phyloP scores from a whole-genome alignment of 352 stramenopile genomes.

The Phytophthora crassamura region DNA sequence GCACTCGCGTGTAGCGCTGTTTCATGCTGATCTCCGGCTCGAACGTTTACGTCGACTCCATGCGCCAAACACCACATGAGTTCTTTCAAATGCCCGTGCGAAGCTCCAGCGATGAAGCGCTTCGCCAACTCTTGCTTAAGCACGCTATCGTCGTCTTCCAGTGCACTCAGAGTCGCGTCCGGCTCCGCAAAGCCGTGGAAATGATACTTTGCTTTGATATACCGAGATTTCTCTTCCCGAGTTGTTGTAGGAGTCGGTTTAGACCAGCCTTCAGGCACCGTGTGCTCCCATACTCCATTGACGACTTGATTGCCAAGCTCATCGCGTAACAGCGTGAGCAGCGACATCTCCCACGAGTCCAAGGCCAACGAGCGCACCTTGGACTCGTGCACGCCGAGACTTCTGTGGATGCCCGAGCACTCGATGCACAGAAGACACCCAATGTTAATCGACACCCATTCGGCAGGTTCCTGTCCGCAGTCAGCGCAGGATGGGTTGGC shows the following conservation, averaged over 20 bases:
- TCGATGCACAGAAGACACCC: constrained; percentile 97
- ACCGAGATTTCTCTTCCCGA: constrained; percentile 82
- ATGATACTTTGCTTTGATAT: constrained; percentile 89
- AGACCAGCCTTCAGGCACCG: constrained; percentile 56
- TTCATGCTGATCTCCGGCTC: constrained; percentile 49
- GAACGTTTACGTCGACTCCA: constrained; percentile 77
- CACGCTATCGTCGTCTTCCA: constrained; percentile 35
- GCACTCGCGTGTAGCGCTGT: constrained; percentile 71
- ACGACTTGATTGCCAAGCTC: constrained; percentile 75
- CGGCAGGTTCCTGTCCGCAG: constrained; percentile 78
- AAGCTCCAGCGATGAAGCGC: constrained; percentile 56
- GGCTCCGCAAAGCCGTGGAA: constrained; percentile 72
- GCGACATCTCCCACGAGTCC: constrained; percentile 89
- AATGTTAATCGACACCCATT: constrained; percentile 98
- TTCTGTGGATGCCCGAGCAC: constrained; percentile 97
- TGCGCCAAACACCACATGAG: constrained; percentile 86
- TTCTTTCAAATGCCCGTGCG: constrained; percentile 48
- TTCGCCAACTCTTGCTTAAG: constrained; percentile 44
- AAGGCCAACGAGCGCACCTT: constrained; percentile 94
- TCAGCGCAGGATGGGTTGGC: constrained; percentile 75
- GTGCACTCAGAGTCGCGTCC: constrained; percentile 20
- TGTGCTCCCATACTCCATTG: constrained; percentile 77
- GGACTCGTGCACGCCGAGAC: constrained; percentile 96
- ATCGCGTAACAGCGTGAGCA: constrained; percentile 69
- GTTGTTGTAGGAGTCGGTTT: constrained; percentile 53